Evolutionary conservation across 208 protist genomes (phyloP).

Genomic region (Novymonas esmeraldas): DNA sequence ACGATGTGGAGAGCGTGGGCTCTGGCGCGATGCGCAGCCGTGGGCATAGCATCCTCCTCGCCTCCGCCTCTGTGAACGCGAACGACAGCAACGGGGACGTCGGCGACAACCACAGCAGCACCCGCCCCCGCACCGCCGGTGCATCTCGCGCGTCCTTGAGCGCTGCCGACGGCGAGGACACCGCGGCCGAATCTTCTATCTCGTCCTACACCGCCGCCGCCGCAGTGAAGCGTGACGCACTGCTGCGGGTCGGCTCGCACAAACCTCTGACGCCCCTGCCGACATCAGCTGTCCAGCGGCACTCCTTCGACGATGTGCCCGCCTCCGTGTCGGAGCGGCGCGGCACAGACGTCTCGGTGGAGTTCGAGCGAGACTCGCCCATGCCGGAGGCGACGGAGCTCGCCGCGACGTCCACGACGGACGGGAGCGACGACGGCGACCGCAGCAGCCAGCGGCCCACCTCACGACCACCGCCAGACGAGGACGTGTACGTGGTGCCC

Average conservation of each 20-base stretch:
- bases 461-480: background rate
- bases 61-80: background rate
- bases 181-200: too few species aligned
- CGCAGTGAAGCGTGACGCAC: background rate
- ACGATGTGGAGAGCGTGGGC: background rate
- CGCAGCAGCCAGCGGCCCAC: background rate
- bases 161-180: too few species aligned
- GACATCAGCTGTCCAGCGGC: slow-evolving; percentile 1
- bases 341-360: too few species aligned
- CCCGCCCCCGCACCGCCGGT: too few species aligned
- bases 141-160: too few species aligned
- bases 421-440: background rate
- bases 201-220: background rate
- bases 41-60: background rate
- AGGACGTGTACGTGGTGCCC: background rate
- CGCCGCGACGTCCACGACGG: background rate
- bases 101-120: too few species aligned
- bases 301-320: slow-evolving; percentile 45
- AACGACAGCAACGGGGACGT: background rate
- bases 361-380: too few species aligned
- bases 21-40: background rate
- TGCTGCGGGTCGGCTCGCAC: too few species aligned
- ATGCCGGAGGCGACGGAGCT: slow-evolving; percentile 1
- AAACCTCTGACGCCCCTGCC: background rate
- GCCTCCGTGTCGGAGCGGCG: slow-evolving; percentile 37